These are phyloP conservation scores for Shiraia bambusicola DNA, from an alignment of 2,329 filamentous ascomycete genomes.

Conservation along the genomic window DNA sequence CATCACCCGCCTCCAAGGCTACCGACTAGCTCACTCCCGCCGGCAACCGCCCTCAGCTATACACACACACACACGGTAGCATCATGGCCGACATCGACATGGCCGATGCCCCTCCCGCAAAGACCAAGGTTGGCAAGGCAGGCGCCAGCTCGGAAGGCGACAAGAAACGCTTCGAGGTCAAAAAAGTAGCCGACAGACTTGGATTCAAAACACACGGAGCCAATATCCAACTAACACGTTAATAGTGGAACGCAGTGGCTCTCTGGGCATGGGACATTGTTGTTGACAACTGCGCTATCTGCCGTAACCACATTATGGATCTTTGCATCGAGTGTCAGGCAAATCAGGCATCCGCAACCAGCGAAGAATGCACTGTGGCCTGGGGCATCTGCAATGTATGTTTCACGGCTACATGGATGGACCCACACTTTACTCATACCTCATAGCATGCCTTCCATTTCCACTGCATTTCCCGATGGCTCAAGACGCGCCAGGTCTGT, in stretches of 20 bases:
- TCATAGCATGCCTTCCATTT: slow-evolving; percentile 96
- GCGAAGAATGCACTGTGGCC: slow-evolving; percentile 96
- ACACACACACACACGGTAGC: no score
- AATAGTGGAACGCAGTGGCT: slow-evolving; percentile 96
- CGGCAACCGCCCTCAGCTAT: slow-evolving; percentile 8
- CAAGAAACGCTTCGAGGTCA: slow-evolving; percentile 98
- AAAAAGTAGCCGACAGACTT: slow-evolving; percentile 70
- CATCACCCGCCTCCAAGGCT: not conserved
- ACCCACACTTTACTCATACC: slow-evolving; percentile 39
- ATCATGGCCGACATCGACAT: slow-evolving; percentile 95
- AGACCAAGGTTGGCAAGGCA: slow-evolving; percentile 55
- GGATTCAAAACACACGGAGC: slow-evolving; percentile 4
- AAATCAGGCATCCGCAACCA: slow-evolving; percentile 95
- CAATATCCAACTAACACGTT: slow-evolving; percentile 16
- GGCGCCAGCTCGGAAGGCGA: slow-evolving; percentile 59
- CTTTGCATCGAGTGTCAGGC: slow-evolving; percentile 98
- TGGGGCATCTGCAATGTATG: slow-evolving; percentile 99
- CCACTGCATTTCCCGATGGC: slow-evolving; percentile 98
- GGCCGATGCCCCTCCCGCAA: slow-evolving; percentile 72
- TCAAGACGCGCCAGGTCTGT: slow-evolving; percentile 98
- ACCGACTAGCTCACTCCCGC: not conserved
- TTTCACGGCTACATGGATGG: slow-evolving; percentile 16
- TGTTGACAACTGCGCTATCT: slow-evolving; percentile 99
- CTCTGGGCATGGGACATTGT: slow-evolving; percentile 99
- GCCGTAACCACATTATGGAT: slow-evolving; percentile 99